Evolutionary conservation across 768 basidiomycete genomes (phyloP).

Genomic region (Phaeotremella skinneri): DNA sequence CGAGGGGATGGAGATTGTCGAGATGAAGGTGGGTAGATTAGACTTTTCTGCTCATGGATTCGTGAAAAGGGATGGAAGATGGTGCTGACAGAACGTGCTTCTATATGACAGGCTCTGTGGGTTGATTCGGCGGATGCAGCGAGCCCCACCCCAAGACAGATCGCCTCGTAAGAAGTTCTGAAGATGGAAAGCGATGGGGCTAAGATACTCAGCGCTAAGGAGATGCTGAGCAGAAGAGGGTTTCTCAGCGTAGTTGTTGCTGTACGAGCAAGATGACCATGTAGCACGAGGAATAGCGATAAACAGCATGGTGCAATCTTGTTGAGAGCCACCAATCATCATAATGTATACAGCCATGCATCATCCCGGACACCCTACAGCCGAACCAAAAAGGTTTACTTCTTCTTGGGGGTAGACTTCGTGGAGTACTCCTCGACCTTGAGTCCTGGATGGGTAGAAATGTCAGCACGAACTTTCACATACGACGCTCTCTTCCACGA

Average conservation of each 20-base stretch:
- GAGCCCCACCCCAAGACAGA: background rate
- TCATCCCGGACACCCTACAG: slow-evolving; percentile 7
- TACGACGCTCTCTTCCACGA: too few species aligned
- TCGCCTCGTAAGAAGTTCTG: background rate
- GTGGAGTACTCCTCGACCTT: slow-evolving; percentile 48
- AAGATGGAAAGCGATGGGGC: background rate
- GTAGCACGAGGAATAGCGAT: too few species aligned
- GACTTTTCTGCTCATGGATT: background rate
- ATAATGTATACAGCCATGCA: slow-evolving; percentile 30
- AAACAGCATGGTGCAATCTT: too few species aligned
- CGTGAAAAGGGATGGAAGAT: background rate
- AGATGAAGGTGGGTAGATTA: slow-evolving; percentile 38
- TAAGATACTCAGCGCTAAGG: background rate
- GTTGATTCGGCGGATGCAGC: slow-evolving; percentile 3
- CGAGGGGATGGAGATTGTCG: slow-evolving; percentile 43
- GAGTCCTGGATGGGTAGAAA: slow-evolving; percentile 28
- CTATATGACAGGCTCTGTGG: slow-evolving; percentile 7
- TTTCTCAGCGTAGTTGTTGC: background rate
- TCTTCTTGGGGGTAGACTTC: slow-evolving; percentile 50
- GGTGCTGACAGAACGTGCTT: background rate
- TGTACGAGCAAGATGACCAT: too few species aligned
- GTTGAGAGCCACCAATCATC: background rate
- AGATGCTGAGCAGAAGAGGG: background rate
- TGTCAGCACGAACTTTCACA: slow-evolving; percentile 2
- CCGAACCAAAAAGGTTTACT: slow-evolving; percentile 32